A percentile compares a stretch with the other conserved stretches of the same genome.
Conservation (phyloP, 805 yeast genomes). For the Saturnispora ahearnii region DNA sequence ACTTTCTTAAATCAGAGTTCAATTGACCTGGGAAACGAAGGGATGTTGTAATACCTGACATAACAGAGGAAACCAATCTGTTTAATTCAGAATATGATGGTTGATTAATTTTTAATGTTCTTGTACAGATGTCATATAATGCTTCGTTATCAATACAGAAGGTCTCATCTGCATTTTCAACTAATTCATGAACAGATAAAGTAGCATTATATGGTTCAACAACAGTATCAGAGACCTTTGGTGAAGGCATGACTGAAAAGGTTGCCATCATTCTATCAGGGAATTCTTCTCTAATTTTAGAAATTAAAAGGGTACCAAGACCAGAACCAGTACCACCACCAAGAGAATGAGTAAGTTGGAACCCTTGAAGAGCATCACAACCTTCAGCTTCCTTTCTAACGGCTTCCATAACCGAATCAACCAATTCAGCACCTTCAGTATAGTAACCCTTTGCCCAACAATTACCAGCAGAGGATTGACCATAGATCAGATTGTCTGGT, state of each 20-base stretch:
- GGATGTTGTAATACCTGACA: constrained; percentile 94
- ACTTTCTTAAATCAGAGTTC: constrained; percentile 84
- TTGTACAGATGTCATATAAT: constrained; percentile 78
- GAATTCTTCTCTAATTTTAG: constrained; percentile 83
- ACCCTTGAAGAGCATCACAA: constrained; percentile 88
- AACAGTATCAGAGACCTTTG: constrained; percentile 86
- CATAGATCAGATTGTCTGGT: constrained; percentile 85
- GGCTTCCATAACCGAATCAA: constrained; percentile 81
- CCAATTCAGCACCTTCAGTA: constrained; percentile 93
- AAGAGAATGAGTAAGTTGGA: constrained; percentile 76
- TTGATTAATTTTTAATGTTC: constrained; percentile 69
- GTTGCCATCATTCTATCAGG: constrained; percentile 97
- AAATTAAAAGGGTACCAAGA: constrained; percentile 83
- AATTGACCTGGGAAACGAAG: constrained; percentile 93
- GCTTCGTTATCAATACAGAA: constrained; percentile 96
- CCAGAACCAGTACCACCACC: constrained; percentile 98
- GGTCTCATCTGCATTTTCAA: constrained; percentile 86
- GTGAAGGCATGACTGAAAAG: constrained; percentile 87
- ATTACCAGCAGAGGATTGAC: constrained; percentile 90
- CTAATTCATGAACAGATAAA: constrained; percentile 81
- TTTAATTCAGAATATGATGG: constrained; percentile 77
- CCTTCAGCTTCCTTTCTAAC: constrained; percentile 91
- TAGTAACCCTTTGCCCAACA: constrained; percentile 97
- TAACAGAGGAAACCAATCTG: constrained; percentile 76
- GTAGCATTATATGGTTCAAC: constrained; percentile 95